These are phyloP conservation scores for Penicillium olsonii DNA, from an alignment of 2,329 filamentous ascomycete genomes.

Conservation along the genomic window DNA sequence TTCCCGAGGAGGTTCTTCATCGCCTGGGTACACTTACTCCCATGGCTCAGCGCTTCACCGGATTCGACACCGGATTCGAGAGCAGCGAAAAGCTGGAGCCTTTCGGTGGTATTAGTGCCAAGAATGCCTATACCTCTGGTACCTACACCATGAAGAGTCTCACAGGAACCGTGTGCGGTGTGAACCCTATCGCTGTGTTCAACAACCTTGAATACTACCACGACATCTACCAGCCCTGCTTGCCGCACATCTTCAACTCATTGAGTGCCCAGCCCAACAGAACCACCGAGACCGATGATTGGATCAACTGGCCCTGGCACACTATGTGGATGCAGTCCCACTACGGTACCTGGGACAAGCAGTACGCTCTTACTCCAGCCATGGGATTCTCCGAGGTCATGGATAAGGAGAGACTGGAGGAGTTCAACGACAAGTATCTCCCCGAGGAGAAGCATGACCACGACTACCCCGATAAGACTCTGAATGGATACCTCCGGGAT, in stretches of 20 bases:
- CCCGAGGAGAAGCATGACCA: constrained; percentile 24
- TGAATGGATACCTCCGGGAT: constrained; percentile 29
- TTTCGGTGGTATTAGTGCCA: constrained; percentile 45
- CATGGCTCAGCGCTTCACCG: constrained; percentile 27
- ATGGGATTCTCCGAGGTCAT: constrained; percentile 27
- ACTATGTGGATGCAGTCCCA: constrained; percentile 32
- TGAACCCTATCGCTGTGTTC: constrained; percentile 43
- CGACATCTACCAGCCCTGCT: constrained; percentile 47
- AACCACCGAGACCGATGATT: constrained; percentile 20
- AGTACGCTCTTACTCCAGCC: constrained; percentile 25
- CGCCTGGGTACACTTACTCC: constrained; percentile 28
- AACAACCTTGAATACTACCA: constrained; percentile 45
- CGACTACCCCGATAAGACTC: constrained; percentile 26
- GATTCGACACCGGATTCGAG: constrained; percentile 20
- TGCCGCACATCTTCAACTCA: constrained; percentile 37
- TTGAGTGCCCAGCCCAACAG: constrained; percentile 20
- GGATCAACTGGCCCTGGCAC: constrained; percentile 29
- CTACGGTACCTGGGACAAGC: constrained; percentile 31
- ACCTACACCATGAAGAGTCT: constrained; percentile 50
- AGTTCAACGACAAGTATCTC: constrained; percentile 18
- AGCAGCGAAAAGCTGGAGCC: constrained; percentile 6
- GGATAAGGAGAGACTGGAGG: constrained; percentile 22
- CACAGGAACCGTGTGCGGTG: constrained; percentile 43
- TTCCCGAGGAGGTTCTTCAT: constrained; percentile 32
- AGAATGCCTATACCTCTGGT: constrained; percentile 42